Evolutionary conservation across 2,329 filamentous ascomycete genomes (phyloP).

Genomic region (Orbilia ellipsospora): DNA sequence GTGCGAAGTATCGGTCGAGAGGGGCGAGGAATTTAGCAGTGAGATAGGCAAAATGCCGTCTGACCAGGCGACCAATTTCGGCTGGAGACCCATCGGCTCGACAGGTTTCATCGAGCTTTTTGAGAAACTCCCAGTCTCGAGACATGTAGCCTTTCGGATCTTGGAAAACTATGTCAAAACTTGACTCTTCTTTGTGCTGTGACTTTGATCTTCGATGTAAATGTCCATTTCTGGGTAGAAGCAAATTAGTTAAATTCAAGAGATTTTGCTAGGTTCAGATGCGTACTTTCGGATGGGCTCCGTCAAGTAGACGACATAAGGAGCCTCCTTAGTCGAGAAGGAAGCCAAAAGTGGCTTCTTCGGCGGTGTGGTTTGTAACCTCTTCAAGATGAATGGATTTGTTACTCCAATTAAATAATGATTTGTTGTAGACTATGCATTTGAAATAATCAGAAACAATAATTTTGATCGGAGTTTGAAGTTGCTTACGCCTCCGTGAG

Average conservation of each 20-base stretch:
- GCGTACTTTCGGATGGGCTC: slow-evolving; percentile 52
- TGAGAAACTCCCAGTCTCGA: slow-evolving; percentile 58
- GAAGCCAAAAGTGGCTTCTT: slow-evolving; percentile 29
- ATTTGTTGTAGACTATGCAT: slow-evolving; percentile 56
- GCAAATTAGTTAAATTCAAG: not conserved
- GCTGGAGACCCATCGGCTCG: slow-evolving; percentile 30
- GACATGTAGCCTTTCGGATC: slow-evolving; percentile 58
- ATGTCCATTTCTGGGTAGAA: slow-evolving; percentile 32
- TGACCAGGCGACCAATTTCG: slow-evolving; percentile 57
- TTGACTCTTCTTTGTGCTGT: slow-evolving; percentile 50
- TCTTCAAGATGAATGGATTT: slow-evolving; percentile 59
- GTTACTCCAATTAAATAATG: slow-evolving; percentile 59
- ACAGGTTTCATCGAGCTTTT: slow-evolving; percentile 57
- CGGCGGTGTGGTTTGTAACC: slow-evolving; percentile 39
- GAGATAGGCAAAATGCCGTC: slow-evolving; percentile 59
- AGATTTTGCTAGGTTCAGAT: not conserved
- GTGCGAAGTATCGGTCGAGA: slow-evolving; percentile 59
- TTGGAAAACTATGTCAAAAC: slow-evolving; percentile 56
- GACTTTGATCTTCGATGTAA: slow-evolving; percentile 37
- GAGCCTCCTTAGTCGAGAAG: slow-evolving; percentile 28
- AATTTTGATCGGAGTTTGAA: not conserved
- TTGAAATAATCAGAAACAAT: not conserved
- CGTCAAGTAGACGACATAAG: slow-evolving; percentile 58
- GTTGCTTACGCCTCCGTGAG: slow-evolving; percentile 57
- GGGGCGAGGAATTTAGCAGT: slow-evolving; percentile 59